Evolutionary conservation across 73 alveolate species (phyloP).

Genomic region (Paramecium caudatum): DNA sequence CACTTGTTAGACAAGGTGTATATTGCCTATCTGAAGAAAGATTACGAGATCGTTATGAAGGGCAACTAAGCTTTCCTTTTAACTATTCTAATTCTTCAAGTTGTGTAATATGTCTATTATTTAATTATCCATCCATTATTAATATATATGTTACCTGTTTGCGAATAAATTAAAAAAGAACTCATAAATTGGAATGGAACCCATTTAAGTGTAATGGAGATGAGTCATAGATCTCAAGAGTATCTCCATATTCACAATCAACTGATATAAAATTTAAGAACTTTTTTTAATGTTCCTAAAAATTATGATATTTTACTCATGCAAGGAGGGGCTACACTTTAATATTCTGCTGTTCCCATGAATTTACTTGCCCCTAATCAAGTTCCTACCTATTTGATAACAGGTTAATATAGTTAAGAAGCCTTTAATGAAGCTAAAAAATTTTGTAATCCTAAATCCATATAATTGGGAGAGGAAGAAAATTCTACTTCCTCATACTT

Average conservation of each 20-base stretch:
- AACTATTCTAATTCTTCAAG: conserved; percentile 28
- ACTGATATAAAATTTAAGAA: conserved; percentile 82
- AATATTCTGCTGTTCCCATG: conserved; percentile 86
- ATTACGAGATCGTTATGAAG: conserved; percentile 24
- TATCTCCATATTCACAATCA: conserved; percentile 81
- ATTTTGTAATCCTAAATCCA: conserved; percentile 80
- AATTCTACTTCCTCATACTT: conserved; percentile 79
- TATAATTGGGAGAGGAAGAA: conserved; percentile 67
- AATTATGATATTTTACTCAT: conserved; percentile 81
- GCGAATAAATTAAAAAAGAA: conserved; percentile 87
- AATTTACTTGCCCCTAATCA: conserved; percentile 83
- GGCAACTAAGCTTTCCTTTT: conserved; percentile 12
- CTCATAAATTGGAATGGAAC: conserved; percentile 90
- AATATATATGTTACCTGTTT: too few relatives aligned
- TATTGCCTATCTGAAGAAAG: conserved; percentile 34
- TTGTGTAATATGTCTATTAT: conserved; percentile 42
- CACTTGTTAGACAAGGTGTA: conserved; percentile 3
- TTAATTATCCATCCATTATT: not conserved
- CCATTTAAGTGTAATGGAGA: conserved; percentile 81
- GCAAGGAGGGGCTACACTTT: conserved; percentile 93
- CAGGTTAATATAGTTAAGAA: conserved; percentile 88
- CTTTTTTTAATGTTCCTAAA: conserved; percentile 85
- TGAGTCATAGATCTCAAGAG: conserved; percentile 79
- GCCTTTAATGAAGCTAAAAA: conserved; percentile 88
- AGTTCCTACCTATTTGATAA: conserved; percentile 86